These are phyloP conservation scores for Elaeagnus macrophylla DNA, from an alignment of 306 rosid species.

Conservation along the genomic window DNA sequence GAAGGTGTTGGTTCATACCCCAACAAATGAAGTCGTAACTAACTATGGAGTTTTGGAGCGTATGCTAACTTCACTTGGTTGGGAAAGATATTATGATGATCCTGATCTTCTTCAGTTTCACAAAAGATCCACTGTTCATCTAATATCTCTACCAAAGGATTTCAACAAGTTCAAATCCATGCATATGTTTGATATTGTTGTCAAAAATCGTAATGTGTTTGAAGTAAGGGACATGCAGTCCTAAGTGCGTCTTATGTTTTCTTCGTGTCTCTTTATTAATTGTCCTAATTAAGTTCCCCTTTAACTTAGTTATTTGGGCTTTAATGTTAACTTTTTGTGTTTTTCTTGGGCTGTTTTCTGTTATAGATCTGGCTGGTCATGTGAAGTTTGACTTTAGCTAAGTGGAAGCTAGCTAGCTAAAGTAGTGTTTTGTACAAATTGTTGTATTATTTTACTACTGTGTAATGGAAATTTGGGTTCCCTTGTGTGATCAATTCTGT, in stretches of 20 bases:
- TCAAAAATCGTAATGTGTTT: constrained; percentile 68
- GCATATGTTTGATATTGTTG: constrained; percentile 96
- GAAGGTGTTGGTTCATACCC: constrained; percentile 59
- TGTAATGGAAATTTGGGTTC: too few relatives aligned
- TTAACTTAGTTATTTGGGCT: background rate
- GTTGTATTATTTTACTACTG: too few relatives aligned
- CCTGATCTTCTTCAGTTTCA: constrained; percentile 85
- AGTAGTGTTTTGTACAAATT: too few relatives aligned
- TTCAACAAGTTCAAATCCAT: constrained; percentile 70
- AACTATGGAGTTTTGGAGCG: constrained; percentile 51
- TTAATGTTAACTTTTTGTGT: background rate
- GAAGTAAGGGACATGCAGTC: constrained; percentile 58
- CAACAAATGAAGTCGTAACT: constrained; percentile 52
- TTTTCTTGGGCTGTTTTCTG: background rate
- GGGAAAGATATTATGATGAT: constrained; percentile 89
- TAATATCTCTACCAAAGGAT: constrained; percentile 79
- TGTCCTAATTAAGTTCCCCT: background rate
- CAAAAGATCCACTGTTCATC: constrained; percentile 68
- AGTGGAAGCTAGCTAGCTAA: too few relatives aligned
- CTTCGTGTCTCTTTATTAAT: too few relatives aligned
- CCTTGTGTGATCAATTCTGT: too few relatives aligned
- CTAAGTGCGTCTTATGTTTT: background rate
- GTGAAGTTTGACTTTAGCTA: background rate
- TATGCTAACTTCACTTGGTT: constrained; percentile 53
- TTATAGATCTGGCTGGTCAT: background rate